phyloP scores from a whole-genome alignment of 805 yeast species.

The Zygoascus biomembranicola region DNA sequence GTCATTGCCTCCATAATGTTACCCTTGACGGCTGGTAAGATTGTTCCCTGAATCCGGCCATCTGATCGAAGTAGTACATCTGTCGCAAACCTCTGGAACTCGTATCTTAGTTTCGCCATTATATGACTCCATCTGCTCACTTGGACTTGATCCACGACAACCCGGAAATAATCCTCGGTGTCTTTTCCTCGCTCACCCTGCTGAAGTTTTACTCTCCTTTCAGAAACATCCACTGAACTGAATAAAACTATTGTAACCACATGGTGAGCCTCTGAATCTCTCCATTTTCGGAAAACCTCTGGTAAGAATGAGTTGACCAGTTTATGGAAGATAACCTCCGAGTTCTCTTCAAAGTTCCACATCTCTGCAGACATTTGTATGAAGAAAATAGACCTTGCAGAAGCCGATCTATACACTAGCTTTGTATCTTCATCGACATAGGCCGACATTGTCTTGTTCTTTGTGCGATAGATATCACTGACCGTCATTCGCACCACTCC shows the following conservation, averaged over 20 bases:
- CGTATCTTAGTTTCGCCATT: conserved; percentile 77
- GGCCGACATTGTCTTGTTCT: conserved; percentile 64
- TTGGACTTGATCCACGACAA: conserved; percentile 91
- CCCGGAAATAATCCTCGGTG: conserved; percentile 75
- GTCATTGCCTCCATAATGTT: conserved; percentile 82
- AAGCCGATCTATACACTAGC: conserved; percentile 81
- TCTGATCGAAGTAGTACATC: conserved; percentile 48
- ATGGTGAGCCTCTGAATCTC: conserved; percentile 80
- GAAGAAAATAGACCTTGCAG: conserved; percentile 73
- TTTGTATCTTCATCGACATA: conserved; percentile 66
- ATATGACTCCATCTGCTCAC: conserved; percentile 85
- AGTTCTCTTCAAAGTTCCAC: conserved; percentile 98
- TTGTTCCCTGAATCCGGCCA: conserved; percentile 47
- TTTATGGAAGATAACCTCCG: conserved; percentile 88
- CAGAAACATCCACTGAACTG: conserved; percentile 58
- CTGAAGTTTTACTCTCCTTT: conserved; percentile 29
- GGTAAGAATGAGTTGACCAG: conserved; percentile 90
- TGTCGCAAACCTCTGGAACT: conserved; percentile 72
- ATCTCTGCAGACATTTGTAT: conserved; percentile 89
- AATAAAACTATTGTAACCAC: conserved; percentile 82
- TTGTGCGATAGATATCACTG: conserved; percentile 55
- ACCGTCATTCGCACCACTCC: conserved; percentile 58
- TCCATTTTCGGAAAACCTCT: conserved; percentile 79
- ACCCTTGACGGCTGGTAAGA: conserved; percentile 83
- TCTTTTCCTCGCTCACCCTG: conserved; percentile 66